Evolutionary conservation across 1,139 yeast species (phyloP).

Genomic region (Debaryomyces psychrophilus): DNA sequence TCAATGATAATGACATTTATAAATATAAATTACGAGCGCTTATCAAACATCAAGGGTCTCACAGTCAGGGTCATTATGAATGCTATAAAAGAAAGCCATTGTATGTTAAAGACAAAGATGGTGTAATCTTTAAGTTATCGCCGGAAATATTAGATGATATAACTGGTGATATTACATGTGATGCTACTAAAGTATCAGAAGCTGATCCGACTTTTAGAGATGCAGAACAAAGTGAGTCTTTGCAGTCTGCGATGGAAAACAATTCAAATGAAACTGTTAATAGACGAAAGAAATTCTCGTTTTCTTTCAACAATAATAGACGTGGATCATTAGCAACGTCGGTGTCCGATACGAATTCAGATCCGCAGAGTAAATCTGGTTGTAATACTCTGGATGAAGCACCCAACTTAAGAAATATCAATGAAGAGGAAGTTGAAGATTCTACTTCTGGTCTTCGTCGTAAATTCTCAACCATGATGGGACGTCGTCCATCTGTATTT

Average conservation of each 20-base stretch:
- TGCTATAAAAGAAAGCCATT: slow-evolving; percentile 74
- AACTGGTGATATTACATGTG: slow-evolving; percentile 5
- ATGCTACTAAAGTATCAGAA: neutral
- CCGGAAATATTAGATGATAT: slow-evolving; percentile 40
- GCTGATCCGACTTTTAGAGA: slow-evolving; percentile 3
- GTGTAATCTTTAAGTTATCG: slow-evolving; percentile 49
- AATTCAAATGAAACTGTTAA: neutral
- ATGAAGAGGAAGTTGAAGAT: slow-evolving; percentile 24
- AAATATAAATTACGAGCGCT: slow-evolving; percentile 69
- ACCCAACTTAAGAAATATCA: slow-evolving; percentile 12
- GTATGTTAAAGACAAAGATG: slow-evolving; percentile 53
- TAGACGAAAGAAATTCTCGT: slow-evolving; percentile 10
- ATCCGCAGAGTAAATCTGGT: neutral
- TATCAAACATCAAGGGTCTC: slow-evolving; percentile 86
- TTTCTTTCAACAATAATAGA: slow-evolving; percentile 10
- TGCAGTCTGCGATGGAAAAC: neutral
- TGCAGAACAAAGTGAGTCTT: neutral
- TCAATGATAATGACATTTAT: slow-evolving; percentile 48
- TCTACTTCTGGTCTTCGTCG: slow-evolving; percentile 35
- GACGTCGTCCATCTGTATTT: slow-evolving; percentile 47
- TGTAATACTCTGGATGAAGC: slow-evolving; percentile 4
- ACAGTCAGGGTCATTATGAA: slow-evolving; percentile 87
- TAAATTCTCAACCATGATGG: slow-evolving; percentile 44
- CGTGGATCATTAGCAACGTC: neutral
- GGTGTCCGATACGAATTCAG: neutral